Evolutionary conservation across 148 eudicot species (phyloP).

Genomic region (Bassia scoparia): DNA sequence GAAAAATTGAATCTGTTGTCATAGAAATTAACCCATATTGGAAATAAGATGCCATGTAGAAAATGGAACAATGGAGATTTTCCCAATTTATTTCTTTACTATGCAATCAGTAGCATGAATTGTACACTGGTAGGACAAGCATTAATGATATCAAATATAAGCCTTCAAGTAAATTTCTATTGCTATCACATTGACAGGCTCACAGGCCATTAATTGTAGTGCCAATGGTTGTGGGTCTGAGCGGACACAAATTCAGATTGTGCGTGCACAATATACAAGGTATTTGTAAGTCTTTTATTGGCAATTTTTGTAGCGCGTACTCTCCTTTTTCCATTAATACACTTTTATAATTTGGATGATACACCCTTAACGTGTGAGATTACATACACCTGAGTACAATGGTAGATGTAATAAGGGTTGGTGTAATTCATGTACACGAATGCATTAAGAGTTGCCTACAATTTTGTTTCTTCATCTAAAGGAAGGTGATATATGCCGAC

Average conservation of each 20-base stretch:
- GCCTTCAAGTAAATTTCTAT: constrained; percentile 16
- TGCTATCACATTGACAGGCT: no score
- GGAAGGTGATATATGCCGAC: no score
- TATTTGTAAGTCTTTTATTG: no score
- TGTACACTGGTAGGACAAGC: constrained; percentile 24
- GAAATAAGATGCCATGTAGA: not conserved
- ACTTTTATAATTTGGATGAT: no score
- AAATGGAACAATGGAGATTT: constrained; percentile 16
- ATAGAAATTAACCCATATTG: not conserved
- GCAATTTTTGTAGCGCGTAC: no score
- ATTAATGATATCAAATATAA: constrained; percentile 22
- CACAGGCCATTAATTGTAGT: constrained; percentile 7
- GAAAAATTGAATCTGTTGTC: not conserved
- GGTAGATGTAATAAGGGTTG: no score
- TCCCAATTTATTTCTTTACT: not conserved
- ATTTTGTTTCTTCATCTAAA: no score
- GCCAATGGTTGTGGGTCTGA: constrained; percentile 19
- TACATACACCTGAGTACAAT: no score
- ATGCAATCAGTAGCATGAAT: constrained; percentile 6
- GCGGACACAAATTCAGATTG: constrained; percentile 8
- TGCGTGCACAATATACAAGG: constrained; percentile 3
- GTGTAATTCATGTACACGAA: no score
- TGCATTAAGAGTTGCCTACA: no score
- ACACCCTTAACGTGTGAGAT: no score
- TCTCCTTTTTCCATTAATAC: no score